Percentiles rank a stretch among this genome's conserved stretches.
These are phyloP conservation scores for Trichomonas vaginalis DNA, from an alignment of 208 protist genomes.

Conservation along the genomic window DNA sequence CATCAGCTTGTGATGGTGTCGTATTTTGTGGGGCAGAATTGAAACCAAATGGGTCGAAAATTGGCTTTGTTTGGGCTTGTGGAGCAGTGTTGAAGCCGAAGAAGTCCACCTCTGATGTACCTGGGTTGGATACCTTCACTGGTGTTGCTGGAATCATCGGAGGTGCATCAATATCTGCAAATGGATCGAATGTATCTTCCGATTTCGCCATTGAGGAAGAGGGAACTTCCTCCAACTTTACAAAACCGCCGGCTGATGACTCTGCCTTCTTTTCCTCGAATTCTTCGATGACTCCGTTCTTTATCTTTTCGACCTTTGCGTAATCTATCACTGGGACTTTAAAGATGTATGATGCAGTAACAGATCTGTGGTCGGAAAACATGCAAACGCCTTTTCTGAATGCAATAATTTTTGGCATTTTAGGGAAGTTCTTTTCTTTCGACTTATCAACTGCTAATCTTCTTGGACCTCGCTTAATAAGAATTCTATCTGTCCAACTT, in stretches of 20 bases:
- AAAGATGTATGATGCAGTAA: not conserved
- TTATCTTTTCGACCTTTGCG: not conserved
- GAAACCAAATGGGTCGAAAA: not conserved
- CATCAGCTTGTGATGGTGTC: not conserved
- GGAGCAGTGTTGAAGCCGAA: not conserved
- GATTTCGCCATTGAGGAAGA: not conserved
- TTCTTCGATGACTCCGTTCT: not conserved
- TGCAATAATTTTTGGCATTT: not conserved
- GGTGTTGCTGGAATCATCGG: not conserved
- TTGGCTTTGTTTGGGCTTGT: not conserved
- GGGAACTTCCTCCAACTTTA: not conserved
- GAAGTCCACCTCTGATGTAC: not conserved
- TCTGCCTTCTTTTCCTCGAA: not conserved
- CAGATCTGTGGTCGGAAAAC: not conserved
- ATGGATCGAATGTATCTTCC: not conserved
- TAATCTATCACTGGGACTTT: not conserved
- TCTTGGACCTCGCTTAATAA: not conserved
- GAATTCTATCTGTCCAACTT: conserved; percentile 32
- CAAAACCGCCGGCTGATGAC: not conserved
- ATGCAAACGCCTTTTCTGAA: not conserved
- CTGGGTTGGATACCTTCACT: not conserved
- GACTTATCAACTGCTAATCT: not conserved
- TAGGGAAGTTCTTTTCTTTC: not conserved
- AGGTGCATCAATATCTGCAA: not conserved
- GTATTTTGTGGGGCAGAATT: not conserved